Percentiles rank a stretch among this genome's conserved stretches.
These are phyloP conservation scores for Daldinia concentrica DNA, from an alignment of 495 filamentous ascomycete species.

Conservation along the genomic window DNA sequence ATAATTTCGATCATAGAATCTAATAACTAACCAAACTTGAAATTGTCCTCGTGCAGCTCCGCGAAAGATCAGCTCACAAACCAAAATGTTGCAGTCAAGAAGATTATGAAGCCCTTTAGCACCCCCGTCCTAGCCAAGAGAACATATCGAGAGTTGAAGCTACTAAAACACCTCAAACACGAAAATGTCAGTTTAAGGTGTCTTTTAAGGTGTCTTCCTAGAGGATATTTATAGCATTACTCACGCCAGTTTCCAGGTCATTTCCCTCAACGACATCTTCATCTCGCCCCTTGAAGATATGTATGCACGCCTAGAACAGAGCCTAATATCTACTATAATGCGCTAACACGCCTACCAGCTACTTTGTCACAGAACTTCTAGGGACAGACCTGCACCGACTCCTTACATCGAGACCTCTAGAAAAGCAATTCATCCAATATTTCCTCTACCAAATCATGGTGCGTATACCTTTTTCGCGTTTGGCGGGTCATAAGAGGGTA, in stretches of 20 bases:
- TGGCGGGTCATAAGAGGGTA: background rate
- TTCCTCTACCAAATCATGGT: conserved; percentile 99
- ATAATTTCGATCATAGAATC: conserved; percentile 15
- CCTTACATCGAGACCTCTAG: conserved; percentile 91
- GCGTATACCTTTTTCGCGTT: conserved; percentile 45
- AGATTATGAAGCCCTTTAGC: conserved; percentile 99
- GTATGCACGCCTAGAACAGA: conserved; percentile 59
- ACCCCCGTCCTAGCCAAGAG: conserved; percentile 96
- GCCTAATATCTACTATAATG: background rate
- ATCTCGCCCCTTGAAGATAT: conserved; percentile 99
- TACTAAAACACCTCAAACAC: conserved; percentile 94
- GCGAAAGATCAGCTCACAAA: conserved; percentile 96
- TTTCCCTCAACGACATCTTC: conserved; percentile 98
- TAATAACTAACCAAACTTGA: conserved; percentile 32
- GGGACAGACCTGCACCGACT: conserved; percentile 96
- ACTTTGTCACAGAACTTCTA: conserved; percentile 97
- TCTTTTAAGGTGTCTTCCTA: conserved; percentile 33
- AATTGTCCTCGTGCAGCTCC: conserved; percentile 67
- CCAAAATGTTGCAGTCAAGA: conserved; percentile 97
- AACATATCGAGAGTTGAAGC: conserved; percentile 96
- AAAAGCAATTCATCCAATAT: conserved; percentile 99
- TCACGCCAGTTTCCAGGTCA: conserved; percentile 69
- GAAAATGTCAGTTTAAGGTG: conserved; percentile 80
- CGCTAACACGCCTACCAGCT: conserved; percentile 64
- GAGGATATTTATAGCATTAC: background rate